These are phyloP conservation scores for Zygosaccharomyces bisporus DNA, from an alignment of 805 yeast genomes.

Conservation along the genomic window DNA sequence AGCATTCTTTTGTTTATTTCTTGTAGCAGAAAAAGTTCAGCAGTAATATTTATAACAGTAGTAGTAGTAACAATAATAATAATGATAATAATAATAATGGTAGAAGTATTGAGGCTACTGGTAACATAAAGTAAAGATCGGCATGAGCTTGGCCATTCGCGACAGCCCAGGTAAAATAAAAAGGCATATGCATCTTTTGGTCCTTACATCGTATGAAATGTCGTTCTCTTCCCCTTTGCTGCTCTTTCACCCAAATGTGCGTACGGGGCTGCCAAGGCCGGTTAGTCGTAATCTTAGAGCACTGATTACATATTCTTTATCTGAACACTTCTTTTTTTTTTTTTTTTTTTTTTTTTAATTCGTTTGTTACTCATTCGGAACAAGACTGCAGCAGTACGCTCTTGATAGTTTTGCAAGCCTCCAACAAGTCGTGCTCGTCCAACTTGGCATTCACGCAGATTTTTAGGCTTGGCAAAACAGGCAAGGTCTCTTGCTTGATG, in stretches of 20 bases:
- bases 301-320: background rate
- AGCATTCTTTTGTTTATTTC: background rate
- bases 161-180: background rate
- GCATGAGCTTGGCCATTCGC: background rate
- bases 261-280: no score
- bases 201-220: background rate
- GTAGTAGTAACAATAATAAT: background rate
- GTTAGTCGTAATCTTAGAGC: background rate
- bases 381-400: constrained; percentile 1
- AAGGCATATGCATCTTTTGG: background rate
- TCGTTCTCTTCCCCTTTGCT: background rate
- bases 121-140: background rate
- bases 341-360: background rate
- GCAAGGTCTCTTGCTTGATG: constrained; percentile 69
- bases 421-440: constrained; percentile 42
- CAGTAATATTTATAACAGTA: background rate
- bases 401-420: constrained; percentile 36
- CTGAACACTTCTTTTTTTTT: background rate
- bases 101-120: background rate
- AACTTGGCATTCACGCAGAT: constrained; percentile 48
- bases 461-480: constrained; percentile 59
- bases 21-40: no score
- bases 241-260: background rate
- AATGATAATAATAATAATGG: background rate
- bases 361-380: background rate